Percentiles rank a stretch among this genome's conserved stretches.
Conservation (phyloP, 1,284 basidiomycete genomes). For the Trichosporon asahii region DNA sequence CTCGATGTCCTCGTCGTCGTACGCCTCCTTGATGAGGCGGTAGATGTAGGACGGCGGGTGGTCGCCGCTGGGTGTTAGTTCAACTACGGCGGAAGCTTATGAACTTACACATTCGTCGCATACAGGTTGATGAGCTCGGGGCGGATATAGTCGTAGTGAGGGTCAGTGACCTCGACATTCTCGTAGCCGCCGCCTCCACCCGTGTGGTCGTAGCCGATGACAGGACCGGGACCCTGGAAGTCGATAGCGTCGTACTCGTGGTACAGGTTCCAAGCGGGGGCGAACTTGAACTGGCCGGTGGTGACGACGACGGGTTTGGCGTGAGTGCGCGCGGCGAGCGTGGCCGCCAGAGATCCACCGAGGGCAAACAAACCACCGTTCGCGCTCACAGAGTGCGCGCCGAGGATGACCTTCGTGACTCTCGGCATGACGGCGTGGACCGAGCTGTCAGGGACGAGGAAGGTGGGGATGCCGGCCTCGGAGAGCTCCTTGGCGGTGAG, state of each 20-base stretch:
- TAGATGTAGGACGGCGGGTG: slow-evolving; percentile 90
- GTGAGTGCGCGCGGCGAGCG: slow-evolving; percentile 85
- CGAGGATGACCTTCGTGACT: slow-evolving; percentile 92
- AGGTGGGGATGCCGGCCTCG: slow-evolving; percentile 76
- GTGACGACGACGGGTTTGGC: slow-evolving; percentile 91
- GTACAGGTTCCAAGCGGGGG: slow-evolving; percentile 87
- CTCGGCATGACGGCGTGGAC: slow-evolving; percentile 95
- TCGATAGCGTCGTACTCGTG: slow-evolving; percentile 82
- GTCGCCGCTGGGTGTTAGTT: slow-evolving; percentile 63
- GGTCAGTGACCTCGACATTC: slow-evolving; percentile 83
- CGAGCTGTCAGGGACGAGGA: slow-evolving; percentile 91
- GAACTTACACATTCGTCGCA: slow-evolving; percentile 89
- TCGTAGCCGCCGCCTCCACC: slow-evolving; percentile 72
- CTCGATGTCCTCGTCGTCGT: slow-evolving; percentile 84
- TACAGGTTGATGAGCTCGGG: slow-evolving; percentile 90
- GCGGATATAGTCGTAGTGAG: slow-evolving; percentile 89
- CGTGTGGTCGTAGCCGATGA: slow-evolving; percentile 62
- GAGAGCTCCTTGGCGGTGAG: slow-evolving; percentile 78
- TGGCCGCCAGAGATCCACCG: slow-evolving; percentile 76
- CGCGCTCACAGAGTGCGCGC: slow-evolving; percentile 88
- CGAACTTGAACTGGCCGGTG: slow-evolving; percentile 93
- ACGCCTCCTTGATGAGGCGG: slow-evolving; percentile 82
- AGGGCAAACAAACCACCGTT: slow-evolving; percentile 93
- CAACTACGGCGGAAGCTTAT: background rate
- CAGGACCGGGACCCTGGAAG: slow-evolving; percentile 77